Evolutionary conservation across 148 eudicot species (phyloP).

Genomic region (Vaccinium macrocarpon): DNA sequence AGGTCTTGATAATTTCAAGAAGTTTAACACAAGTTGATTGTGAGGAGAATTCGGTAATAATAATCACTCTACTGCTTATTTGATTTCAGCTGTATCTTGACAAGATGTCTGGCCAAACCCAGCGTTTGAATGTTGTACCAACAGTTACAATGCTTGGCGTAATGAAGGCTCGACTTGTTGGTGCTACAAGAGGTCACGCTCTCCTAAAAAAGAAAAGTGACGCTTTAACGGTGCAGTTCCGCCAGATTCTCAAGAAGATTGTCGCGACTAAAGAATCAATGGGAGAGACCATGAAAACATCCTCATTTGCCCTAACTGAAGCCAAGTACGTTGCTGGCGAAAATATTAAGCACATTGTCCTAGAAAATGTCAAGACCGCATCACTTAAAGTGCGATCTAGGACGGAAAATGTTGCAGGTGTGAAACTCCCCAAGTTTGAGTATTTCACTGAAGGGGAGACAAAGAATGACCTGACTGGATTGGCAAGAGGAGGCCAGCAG

Average conservation of each 20-base stretch:
- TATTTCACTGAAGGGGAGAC: slow-evolving; percentile 8
- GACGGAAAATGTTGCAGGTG: slow-evolving; percentile 4
- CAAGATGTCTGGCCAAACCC: slow-evolving; percentile 11
- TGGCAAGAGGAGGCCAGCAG: slow-evolving; percentile 11
- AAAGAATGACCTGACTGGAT: slow-evolving; percentile 12
- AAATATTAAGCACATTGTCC: slow-evolving; percentile 8
- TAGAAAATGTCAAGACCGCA: slow-evolving; percentile 9
- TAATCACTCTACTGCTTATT: background rate
- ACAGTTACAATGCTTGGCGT: slow-evolving; percentile 6
- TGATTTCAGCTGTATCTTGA: background rate
- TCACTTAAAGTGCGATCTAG: background rate
- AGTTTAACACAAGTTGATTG: background rate
- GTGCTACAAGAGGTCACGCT: slow-evolving; percentile 8
- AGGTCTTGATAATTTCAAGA: background rate
- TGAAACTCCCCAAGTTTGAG: slow-evolving; percentile 10
- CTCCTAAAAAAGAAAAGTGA: slow-evolving; percentile 12
- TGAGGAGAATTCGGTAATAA: background rate
- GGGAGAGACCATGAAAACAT: slow-evolving; percentile 6
- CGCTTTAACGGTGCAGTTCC: slow-evolving; percentile 5
- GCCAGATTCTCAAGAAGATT: background rate
- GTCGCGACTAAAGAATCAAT: background rate
- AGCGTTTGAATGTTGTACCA: slow-evolving; percentile 1
- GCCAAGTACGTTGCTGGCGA: slow-evolving; percentile 4
- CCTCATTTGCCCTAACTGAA: slow-evolving; percentile 1
- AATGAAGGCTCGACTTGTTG: slow-evolving; percentile 9